Evolutionary conservation across 2,329 filamentous ascomycete species (phyloP).

Genomic region (Fusarium drepaniforme): DNA sequence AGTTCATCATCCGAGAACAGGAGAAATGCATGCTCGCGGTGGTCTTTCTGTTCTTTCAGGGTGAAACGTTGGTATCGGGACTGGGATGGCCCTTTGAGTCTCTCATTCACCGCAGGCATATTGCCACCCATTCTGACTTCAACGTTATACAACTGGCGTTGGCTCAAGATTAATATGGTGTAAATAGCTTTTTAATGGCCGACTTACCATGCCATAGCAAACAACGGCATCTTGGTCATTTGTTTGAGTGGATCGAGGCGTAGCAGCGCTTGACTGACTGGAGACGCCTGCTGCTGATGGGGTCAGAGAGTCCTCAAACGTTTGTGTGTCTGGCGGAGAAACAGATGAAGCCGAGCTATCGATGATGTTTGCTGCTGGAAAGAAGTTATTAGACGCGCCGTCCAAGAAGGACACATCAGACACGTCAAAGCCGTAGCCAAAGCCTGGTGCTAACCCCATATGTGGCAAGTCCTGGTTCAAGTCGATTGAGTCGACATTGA

Average conservation of each 20-base stretch:
- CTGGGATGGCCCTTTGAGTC: neutral
- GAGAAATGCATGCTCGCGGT: neutral
- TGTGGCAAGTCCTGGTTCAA: neutral
- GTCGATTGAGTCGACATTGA: neutral
- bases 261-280: neutral
- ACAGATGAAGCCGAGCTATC: neutral
- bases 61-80: neutral
- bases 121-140: slow-evolving; percentile 19
- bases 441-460: neutral
- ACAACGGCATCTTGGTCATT: neutral
- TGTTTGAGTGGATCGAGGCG: neutral
- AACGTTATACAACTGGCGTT: neutral
- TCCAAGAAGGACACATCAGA: neutral
- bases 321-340: neutral
- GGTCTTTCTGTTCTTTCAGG: neutral
- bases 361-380: neutral
- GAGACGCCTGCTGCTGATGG: neutral
- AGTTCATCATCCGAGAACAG: neutral
- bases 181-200: too few species aligned
- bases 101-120: neutral
- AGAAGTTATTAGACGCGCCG: neutral
- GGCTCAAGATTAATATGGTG: too few species aligned
- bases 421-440: neutral
- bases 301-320: neutral
- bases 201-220: slow-evolving; percentile 4